These are phyloP conservation scores for Sideroxylon spinosum DNA, from an alignment of 179 eudicot species.

Conservation along the genomic window DNA sequence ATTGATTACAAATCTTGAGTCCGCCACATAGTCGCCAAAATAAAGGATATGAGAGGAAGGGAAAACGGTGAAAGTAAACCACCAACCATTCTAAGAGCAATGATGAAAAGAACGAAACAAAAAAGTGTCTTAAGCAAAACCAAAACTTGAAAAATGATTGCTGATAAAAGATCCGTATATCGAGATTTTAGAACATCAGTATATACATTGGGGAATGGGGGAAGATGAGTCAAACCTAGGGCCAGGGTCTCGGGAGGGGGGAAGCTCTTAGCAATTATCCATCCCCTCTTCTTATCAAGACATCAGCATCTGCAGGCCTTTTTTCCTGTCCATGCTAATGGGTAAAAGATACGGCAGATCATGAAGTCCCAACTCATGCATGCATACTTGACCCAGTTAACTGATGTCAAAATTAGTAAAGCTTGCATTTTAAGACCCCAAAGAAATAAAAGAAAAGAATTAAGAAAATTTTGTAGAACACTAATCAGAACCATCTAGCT, in stretches of 20 bases:
- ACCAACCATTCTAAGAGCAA: background rate
- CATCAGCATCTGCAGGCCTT: background rate
- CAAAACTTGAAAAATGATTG: background rate
- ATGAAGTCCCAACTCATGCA: too few species aligned
- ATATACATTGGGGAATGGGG: background rate
- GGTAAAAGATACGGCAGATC: background rate
- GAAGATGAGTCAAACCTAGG: too few species aligned
- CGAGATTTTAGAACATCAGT: background rate
- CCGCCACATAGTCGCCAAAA: background rate
- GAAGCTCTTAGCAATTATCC: background rate
- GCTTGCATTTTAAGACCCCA: conserved; percentile 3
- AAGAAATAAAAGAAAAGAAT: background rate
- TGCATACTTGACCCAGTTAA: too few species aligned
- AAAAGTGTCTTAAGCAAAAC: background rate
- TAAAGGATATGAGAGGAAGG: background rate
- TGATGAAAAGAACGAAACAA: too few species aligned
- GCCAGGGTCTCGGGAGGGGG: too few species aligned
- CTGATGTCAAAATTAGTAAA: background rate
- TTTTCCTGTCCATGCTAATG: background rate
- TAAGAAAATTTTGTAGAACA: background rate
- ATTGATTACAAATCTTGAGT: background rate
- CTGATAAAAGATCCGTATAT: background rate
- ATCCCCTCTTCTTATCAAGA: background rate
- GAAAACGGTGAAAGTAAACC: too few species aligned
- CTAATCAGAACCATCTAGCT: conserved; percentile 16